Percentiles rank a stretch among this genome's conserved stretches.
Evolutionary conservation across 495 filamentous ascomycete species (phyloP).

Genomic region (Lasiosphaeria miniovina): DNA sequence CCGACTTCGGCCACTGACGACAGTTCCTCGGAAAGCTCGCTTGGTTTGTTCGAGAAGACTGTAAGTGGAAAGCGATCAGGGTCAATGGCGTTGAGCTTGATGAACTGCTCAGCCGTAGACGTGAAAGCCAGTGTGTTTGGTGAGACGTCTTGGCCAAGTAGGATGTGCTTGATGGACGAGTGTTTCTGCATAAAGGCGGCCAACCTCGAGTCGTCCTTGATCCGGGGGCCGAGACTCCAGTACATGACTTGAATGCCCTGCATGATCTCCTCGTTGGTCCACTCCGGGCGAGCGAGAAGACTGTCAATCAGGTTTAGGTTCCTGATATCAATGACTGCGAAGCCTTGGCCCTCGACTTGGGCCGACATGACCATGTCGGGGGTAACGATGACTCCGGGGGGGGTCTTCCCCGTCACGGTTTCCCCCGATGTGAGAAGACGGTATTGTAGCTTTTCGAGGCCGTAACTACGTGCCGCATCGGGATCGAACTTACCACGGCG

Average conservation of each 20-base stretch:
- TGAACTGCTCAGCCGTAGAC: constrained; percentile 57
- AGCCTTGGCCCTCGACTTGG: constrained; percentile 43
- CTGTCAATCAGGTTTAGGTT: constrained; percentile 61
- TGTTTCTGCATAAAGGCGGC: constrained; percentile 64
- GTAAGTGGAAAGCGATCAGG: constrained; percentile 64
- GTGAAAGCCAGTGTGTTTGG: constrained; percentile 69
- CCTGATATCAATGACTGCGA: constrained; percentile 80
- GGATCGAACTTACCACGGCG: constrained; percentile 76
- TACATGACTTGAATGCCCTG: constrained; percentile 63
- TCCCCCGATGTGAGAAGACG: constrained; percentile 48
- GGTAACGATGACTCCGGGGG: constrained; percentile 54
- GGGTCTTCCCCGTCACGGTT: constrained; percentile 43
- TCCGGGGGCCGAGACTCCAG: constrained; percentile 73
- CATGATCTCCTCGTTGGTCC: constrained; percentile 63
- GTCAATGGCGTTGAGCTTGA: constrained; percentile 69
- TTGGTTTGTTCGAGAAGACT: constrained; percentile 49
- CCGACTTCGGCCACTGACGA: constrained; percentile 23
- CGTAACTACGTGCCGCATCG: constrained; percentile 56
- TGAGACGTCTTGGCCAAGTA: constrained; percentile 68
- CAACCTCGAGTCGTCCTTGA: constrained; percentile 60
- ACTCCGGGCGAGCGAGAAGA: constrained; percentile 69
- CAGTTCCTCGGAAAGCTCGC: constrained; percentile 10
- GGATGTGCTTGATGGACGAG: constrained; percentile 63
- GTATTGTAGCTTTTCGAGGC: constrained; percentile 56
- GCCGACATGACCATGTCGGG: constrained; percentile 50